phyloP scores from a whole-genome alignment of 768 basidiomycete species.

The Pisolithus orientalis region DNA sequence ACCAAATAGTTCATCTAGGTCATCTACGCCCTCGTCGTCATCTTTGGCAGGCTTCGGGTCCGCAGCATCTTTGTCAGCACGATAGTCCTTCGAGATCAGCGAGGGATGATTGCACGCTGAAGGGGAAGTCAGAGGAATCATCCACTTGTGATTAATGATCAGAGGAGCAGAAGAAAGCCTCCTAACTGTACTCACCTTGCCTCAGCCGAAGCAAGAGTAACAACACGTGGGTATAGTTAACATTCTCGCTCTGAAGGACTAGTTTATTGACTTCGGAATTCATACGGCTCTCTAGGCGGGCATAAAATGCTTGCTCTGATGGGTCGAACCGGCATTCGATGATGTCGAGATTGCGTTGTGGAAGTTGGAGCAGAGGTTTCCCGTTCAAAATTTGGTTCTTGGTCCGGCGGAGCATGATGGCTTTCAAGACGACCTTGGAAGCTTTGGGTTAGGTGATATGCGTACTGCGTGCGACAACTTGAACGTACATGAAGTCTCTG shows the following conservation, averaged over 20 bases:
- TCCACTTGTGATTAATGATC: not conserved
- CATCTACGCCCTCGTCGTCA: slow-evolving; percentile 58
- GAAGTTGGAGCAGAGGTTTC: slow-evolving; percentile 75
- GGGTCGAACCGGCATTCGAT: slow-evolving; percentile 73
- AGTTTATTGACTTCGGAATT: slow-evolving; percentile 61
- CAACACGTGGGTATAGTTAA: slow-evolving; percentile 65
- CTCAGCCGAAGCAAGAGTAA: slow-evolving; percentile 74
- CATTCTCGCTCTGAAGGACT: slow-evolving; percentile 42
- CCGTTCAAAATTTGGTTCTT: slow-evolving; percentile 74
- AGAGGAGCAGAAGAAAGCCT: not conserved
- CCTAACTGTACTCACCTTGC: slow-evolving; percentile 55
- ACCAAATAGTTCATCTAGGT: slow-evolving; percentile 68
- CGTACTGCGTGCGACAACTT: not conserved
- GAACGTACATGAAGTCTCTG: slow-evolving; percentile 68
- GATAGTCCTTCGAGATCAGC: slow-evolving; percentile 73
- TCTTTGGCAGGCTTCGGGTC: slow-evolving; percentile 53
- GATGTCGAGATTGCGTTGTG: slow-evolving; percentile 62
- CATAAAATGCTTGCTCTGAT: slow-evolving; percentile 77
- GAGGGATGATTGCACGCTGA: slow-evolving; percentile 88
- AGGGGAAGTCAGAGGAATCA: no score
- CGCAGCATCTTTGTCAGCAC: slow-evolving; percentile 68
- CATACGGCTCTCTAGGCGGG: slow-evolving; percentile 62
- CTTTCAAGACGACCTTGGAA: slow-evolving; percentile 65
- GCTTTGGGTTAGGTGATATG: not conserved
- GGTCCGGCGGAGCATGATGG: slow-evolving; percentile 84